These are phyloP conservation scores for Wilcoxina mikolae DNA, from an alignment of 495 filamentous ascomycete genomes.

Conservation along the genomic window DNA sequence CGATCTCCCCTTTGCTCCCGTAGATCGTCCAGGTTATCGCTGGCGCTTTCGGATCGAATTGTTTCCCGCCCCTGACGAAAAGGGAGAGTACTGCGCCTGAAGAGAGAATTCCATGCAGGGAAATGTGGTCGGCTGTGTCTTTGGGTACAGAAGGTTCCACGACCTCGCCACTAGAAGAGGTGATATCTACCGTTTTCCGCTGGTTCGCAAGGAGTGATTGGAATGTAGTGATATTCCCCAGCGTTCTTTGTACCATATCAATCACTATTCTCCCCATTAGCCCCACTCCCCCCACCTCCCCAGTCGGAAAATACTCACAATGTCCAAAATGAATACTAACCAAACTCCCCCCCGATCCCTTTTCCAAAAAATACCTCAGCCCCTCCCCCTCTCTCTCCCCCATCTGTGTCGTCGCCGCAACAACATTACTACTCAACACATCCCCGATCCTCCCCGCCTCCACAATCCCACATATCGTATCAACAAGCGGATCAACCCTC, in stretches of 20 bases:
- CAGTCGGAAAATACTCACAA: not conserved
- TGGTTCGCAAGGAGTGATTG: slow-evolving; percentile 32
- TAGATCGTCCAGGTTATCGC: slow-evolving; percentile 41
- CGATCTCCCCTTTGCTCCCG: slow-evolving; percentile 42
- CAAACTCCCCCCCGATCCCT: not conserved
- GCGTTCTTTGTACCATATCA: slow-evolving; percentile 29
- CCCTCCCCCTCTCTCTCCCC: slow-evolving; percentile 16
- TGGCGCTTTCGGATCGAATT: slow-evolving; percentile 32
- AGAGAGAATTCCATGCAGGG: slow-evolving; percentile 34
- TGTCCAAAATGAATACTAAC: not conserved
- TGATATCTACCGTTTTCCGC: slow-evolving; percentile 31
- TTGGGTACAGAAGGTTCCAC: slow-evolving; percentile 28
- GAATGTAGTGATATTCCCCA: slow-evolving; percentile 34
- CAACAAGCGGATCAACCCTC: slow-evolving; percentile 31
- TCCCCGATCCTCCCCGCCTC: slow-evolving; percentile 38
- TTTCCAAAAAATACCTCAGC: not conserved
- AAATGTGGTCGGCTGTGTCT: slow-evolving; percentile 37
- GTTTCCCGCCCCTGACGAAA: slow-evolving; percentile 36
- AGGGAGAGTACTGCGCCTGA: slow-evolving; percentile 32
- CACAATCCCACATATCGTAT: slow-evolving; percentile 37
- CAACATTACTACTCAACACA: slow-evolving; percentile 39
- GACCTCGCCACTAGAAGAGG: slow-evolving; percentile 18
- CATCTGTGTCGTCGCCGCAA: slow-evolving; percentile 31
- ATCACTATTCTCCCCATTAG: not conserved
- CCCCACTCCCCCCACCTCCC: slow-evolving; percentile 11